Base-by-base conservation (phyloP, 2,329 filamentous ascomycete species). In the Akanthomyces lecanii region DNA sequence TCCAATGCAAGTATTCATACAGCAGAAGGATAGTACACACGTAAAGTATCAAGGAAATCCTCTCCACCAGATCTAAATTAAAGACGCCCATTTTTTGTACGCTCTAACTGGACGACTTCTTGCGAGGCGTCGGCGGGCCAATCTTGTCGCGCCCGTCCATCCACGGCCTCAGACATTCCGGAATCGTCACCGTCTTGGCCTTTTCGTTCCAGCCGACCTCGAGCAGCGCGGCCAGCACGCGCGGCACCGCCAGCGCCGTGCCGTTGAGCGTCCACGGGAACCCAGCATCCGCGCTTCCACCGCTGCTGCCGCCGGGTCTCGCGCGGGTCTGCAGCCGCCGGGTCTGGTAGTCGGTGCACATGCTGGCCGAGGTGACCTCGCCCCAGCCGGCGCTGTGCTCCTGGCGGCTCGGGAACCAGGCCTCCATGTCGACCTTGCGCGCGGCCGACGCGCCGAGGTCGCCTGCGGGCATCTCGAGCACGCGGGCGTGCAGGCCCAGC, bases 201-300 rank as follows among this genome's bases (percentile, higher is more conserved):
- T 79, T 71, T 70, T 92, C 89, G 70, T 95, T 85, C 90, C 93
- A 99, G 1, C 92, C 89, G 70, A 93, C 92, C 80, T 99, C 95
- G 67, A 99, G 73, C 57, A 99, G 82, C 6, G 92, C 93, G 28
- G 95, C 93, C 64, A 99, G 73, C 14, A 99, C 90, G 59, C 95
- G 83, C 4, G 95, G 95, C 44, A 98, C 89, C 0, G 95, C 95
- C 70, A 98, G 80, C 0, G 94, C 95, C 1, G 95, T 99, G 0
- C 94, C 96, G 73, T 99, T 99, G 44, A 96, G 82, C 0, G 95
- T 99, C 78, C 91, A 92, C 16, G 93, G 92, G 74, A 92, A 98
- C 82, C 81, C 47, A 89, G 77, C 71, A 83, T 85, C 56, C 2
- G 25, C 21, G 2, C 12, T 33, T 0, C 45, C 44, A 36, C 48